Conservation (phyloP, 495 filamentous ascomycete species). For the Evernia prunastri region DNA sequence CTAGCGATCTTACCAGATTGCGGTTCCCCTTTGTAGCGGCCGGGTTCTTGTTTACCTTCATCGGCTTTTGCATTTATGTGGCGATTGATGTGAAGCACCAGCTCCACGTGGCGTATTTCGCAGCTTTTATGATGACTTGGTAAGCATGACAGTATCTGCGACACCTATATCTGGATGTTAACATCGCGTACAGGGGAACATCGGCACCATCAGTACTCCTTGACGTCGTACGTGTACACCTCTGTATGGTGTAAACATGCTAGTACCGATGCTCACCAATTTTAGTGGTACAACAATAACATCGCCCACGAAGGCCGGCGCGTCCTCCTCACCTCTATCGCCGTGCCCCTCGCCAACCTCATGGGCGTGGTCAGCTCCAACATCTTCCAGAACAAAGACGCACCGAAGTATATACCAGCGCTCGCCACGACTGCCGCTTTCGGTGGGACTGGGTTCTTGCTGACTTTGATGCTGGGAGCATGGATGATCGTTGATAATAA, state of each 20-base stretch:
- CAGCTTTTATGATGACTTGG: constrained; percentile 81
- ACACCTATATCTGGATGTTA: background rate
- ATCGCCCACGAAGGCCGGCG: constrained; percentile 67
- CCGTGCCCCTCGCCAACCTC: constrained; percentile 70
- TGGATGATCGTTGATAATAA: constrained; percentile 70
- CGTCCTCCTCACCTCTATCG: constrained; percentile 63
- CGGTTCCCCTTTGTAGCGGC: constrained; percentile 68
- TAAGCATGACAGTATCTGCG: constrained; percentile 33
- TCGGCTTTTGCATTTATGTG: constrained; percentile 70
- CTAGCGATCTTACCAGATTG: constrained; percentile 56
- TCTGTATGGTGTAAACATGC: background rate
- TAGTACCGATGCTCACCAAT: background rate
- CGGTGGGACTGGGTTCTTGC: constrained; percentile 54
- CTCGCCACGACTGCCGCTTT: constrained; percentile 68
- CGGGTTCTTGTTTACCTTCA: constrained; percentile 65
- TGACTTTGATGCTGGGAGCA: constrained; percentile 52
- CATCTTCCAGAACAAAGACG: constrained; percentile 64
- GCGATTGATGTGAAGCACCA: constrained; percentile 56
- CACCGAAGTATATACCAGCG: constrained; percentile 68
- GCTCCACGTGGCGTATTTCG: constrained; percentile 64
- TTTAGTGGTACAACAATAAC: constrained; percentile 76
- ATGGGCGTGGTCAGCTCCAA: constrained; percentile 73
- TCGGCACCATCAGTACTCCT: background rate
- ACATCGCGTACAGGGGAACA: background rate
- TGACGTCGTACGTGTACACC: background rate